Evolutionary conservation across 1,139 yeast species (phyloP).

Genomic region (Protomyces arabidopsidicola): DNA sequence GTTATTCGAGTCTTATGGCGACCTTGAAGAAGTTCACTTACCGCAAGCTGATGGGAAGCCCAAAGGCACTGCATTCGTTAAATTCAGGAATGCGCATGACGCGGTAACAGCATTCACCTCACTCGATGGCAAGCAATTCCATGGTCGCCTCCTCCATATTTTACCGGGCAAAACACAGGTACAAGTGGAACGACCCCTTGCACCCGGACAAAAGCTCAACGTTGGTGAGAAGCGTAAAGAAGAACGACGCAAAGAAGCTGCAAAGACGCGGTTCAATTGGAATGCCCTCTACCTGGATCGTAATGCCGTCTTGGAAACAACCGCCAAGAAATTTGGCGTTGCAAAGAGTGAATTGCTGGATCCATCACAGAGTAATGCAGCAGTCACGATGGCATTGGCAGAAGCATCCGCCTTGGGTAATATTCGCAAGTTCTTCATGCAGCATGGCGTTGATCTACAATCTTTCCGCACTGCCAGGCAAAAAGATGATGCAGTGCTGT

Average conservation of each 20-base stretch:
- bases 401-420: conserved; percentile 94
- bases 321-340: conserved; percentile 78
- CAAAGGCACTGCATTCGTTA: conserved; percentile 87
- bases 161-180: conserved; percentile 81
- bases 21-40: conserved; percentile 55
- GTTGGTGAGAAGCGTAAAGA: conserved; percentile 71
- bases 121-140: conserved; percentile 84
- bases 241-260: conserved; percentile 74
- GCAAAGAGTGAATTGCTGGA: conserved; percentile 77
- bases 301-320: conserved; percentile 88
- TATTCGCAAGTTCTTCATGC: conserved; percentile 79
- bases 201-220: conserved; percentile 8
- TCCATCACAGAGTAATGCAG: conserved; percentile 80
- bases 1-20: conserved; percentile 51
- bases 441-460: conserved; percentile 76
- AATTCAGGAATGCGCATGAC: conserved; percentile 59
- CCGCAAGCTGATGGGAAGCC: conserved; percentile 88
- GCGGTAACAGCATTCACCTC: conserved; percentile 71
- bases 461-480: conserved; percentile 58
- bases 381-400: conserved; percentile 96
- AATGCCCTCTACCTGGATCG: conserved; percentile 84
- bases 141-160: conserved; percentile 87
- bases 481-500: conserved; percentile 71
- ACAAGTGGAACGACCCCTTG: conserved; percentile 61
- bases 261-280: conserved; percentile 90